Percentiles rank a stretch among this genome's conserved stretches.
Conservation (phyloP, 352 stramenopile species). For the Globisporangium splendens region DNA sequence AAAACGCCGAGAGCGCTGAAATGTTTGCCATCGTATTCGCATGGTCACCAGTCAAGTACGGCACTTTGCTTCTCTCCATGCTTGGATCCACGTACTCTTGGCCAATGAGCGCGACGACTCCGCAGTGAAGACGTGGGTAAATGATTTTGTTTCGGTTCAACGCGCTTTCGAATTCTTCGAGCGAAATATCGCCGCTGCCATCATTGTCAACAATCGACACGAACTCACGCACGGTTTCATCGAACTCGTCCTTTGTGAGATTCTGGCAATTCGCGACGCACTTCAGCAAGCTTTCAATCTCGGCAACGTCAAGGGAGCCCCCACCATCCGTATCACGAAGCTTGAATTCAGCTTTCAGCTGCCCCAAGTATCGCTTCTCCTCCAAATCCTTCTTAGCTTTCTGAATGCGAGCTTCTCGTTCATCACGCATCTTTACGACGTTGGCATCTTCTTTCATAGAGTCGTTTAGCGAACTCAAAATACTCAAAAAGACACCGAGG, state of each 20-base stretch:
- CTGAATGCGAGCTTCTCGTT: conserved; percentile 40
- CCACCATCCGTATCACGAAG: conserved; percentile 68
- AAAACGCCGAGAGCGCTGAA: conserved; percentile 59
- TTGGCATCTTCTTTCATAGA: conserved; percentile 66
- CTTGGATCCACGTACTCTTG: conserved; percentile 71
- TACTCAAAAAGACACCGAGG: conserved; percentile 76
- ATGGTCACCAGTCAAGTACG: conserved; percentile 38
- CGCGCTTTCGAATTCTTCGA: conserved; percentile 79
- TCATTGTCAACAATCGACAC: conserved; percentile 77
- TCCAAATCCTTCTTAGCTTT: conserved; percentile 46
- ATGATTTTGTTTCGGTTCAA: conserved; percentile 66
- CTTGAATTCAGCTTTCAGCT: conserved; percentile 73
- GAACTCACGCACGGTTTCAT: conserved; percentile 72
- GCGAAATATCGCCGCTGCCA: conserved; percentile 75
- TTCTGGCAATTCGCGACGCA: conserved; percentile 66
- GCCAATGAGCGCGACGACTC: conserved; percentile 64
- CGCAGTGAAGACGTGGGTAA: conserved; percentile 61
- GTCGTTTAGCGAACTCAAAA: conserved; percentile 58
- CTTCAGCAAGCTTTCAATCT: conserved; percentile 63
- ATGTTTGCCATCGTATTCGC: conserved; percentile 48
- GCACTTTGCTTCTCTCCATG: conserved; percentile 68
- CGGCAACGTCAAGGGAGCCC: conserved; percentile 61
- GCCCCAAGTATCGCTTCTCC: conserved; percentile 67
- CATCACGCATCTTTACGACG: conserved; percentile 54
- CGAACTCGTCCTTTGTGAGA: conserved; percentile 73